phyloP scores from a whole-genome alignment of 768 basidiomycete genomes.

The Porpolomopsis calyptriformis region DNA sequence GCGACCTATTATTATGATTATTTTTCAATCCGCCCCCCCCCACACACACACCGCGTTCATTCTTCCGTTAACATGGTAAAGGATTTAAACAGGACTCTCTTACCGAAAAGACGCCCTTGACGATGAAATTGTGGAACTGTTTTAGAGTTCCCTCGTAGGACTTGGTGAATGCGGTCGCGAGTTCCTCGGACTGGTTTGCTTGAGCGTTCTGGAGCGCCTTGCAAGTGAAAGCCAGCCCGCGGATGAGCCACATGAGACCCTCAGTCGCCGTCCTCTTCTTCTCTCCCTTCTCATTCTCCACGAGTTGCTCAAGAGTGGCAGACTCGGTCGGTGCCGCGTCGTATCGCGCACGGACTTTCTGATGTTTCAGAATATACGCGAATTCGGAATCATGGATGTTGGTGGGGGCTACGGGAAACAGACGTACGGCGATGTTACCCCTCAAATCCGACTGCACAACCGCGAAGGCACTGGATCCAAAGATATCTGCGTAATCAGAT shows the following conservation, averaged over 20 bases:
- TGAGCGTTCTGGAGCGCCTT: conserved; percentile 66
- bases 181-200: conserved; percentile 49
- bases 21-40: no score
- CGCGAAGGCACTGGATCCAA: conserved; percentile 75
- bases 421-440: conserved; percentile 79
- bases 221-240: conserved; percentile 86
- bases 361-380: neutral
- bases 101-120: conserved; percentile 51
- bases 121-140: conserved; percentile 72
- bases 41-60: no score
- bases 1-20: conserved; percentile 33
- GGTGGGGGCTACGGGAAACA: conserved; percentile 1
- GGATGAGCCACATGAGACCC: conserved; percentile 87
- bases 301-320: conserved; percentile 72
- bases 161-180: conserved; percentile 63
- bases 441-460: conserved; percentile 80
- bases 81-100: conserved; percentile 26
- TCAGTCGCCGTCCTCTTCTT: conserved; percentile 86
- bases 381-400: conserved; percentile 2
- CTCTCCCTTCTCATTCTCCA: conserved; percentile 73
- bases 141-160: conserved; percentile 79
- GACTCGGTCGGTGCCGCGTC: conserved; percentile 54
- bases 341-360: conserved; percentile 84
- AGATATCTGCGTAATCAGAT: conserved; percentile 56
- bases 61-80: no score